Evolutionary conservation across 306 rosid species (phyloP).

Genomic region (Dalbergia oliveri): DNA sequence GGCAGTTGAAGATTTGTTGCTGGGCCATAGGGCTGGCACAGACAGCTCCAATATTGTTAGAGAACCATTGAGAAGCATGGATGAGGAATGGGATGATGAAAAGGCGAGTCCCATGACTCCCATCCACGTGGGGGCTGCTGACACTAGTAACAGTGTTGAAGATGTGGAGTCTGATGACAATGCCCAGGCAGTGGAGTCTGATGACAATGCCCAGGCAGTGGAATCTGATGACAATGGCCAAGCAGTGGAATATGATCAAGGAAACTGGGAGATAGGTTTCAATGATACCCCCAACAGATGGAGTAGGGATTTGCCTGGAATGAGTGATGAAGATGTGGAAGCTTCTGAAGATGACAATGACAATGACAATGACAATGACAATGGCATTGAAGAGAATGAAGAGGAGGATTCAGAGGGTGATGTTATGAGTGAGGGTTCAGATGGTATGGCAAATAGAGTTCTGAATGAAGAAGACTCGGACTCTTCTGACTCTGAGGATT

Average conservation of each 20-base stretch:
- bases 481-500: constrained; percentile 79
- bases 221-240: constrained; percentile 75
- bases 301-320: constrained; percentile 62
- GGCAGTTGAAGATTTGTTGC: constrained; percentile 63
- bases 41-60: constrained; percentile 59
- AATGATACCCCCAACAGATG: constrained; percentile 71
- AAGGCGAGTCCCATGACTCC: constrained; percentile 51
- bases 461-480: constrained; percentile 72
- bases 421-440: constrained; percentile 78
- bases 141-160: constrained; percentile 60
- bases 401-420: constrained; percentile 78
- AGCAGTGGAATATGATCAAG: constrained; percentile 79
- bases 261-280: constrained; percentile 85
- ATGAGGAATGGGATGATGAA: constrained; percentile 78
- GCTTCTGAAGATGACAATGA: constrained; percentile 76
- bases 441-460: constrained; percentile 59
- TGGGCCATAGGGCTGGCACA: constrained; percentile 49
- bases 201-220: constrained; percentile 70
- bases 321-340: constrained; percentile 78
- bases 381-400: constrained; percentile 64
- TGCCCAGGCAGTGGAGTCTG: constrained; percentile 63
- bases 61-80: constrained; percentile 68
- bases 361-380: constrained; percentile 31
- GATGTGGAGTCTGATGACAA: constrained; percentile 81
- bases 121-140: constrained; percentile 58